phyloP scores from a whole-genome alignment of 2,329 filamentous ascomycete species.

The Nigrospora sphaerica region DNA sequence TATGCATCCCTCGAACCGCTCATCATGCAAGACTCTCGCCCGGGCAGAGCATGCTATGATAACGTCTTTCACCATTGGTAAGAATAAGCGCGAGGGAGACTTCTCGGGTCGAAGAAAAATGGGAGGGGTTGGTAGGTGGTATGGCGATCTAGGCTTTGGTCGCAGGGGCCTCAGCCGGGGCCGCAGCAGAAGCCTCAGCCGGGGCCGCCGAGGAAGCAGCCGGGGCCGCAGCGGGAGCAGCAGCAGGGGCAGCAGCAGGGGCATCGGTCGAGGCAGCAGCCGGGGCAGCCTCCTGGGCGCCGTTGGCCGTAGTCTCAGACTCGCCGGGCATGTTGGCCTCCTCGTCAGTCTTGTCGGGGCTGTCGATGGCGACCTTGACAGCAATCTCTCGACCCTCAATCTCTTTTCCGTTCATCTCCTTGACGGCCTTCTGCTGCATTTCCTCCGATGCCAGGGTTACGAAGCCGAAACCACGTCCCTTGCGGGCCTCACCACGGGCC shows the following conservation, averaged over 20 bases:
- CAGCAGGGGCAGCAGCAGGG: slow-evolving; percentile 13
- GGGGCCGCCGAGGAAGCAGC: slow-evolving; percentile 10
- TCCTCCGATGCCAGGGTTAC: slow-evolving; percentile 94
- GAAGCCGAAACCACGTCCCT: slow-evolving; percentile 98
- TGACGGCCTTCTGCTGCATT: slow-evolving; percentile 91
- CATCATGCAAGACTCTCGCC: slow-evolving; percentile 1
- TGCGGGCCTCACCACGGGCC: slow-evolving; percentile 94
- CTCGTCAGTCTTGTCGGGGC: slow-evolving; percentile 90
- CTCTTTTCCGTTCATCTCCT: slow-evolving; percentile 99
- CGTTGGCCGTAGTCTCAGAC: slow-evolving; percentile 28
- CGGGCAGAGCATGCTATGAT: background rate
- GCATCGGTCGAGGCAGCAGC: slow-evolving; percentile 22
- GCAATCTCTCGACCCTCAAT: slow-evolving; percentile 98
- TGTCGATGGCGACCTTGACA: slow-evolving; percentile 99
- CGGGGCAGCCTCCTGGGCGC: slow-evolving; percentile 27
- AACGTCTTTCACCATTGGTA: slow-evolving; percentile 12
- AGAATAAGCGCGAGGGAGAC: slow-evolving; percentile 4
- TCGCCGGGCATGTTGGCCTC: slow-evolving; percentile 58
- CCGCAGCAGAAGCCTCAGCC: slow-evolving; percentile 3
- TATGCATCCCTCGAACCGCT: background rate
- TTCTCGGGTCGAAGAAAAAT: slow-evolving; percentile 9
- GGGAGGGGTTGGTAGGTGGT: slow-evolving; percentile 1
- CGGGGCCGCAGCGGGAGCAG: slow-evolving; percentile 16
- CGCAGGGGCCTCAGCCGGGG: slow-evolving; percentile 11
- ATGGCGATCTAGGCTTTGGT: background rate